Evolutionary conservation across 2,329 filamentous ascomycete genomes (phyloP).

Genomic region (Alternaria alternata): DNA sequence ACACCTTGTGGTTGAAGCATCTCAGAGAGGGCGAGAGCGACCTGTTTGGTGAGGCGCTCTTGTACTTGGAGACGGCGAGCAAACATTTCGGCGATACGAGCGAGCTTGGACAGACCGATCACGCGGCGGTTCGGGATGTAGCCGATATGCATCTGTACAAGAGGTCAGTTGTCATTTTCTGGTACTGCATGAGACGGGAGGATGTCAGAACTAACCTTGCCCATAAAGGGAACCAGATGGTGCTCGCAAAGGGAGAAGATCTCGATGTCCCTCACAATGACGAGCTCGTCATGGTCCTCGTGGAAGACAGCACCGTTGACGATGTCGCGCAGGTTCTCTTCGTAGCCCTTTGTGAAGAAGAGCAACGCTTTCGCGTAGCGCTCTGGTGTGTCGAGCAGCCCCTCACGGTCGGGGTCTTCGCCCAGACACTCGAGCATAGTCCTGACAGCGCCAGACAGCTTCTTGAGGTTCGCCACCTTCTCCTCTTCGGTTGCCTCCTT

Average conservation of each 20-base stretch:
- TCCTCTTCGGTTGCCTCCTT: constrained; percentile 67
- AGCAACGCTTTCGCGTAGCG: constrained; percentile 96
- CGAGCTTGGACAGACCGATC: constrained; percentile 93
- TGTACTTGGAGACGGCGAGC: constrained; percentile 92
- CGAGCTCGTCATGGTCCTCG: constrained; percentile 95
- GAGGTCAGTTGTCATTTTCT: constrained; percentile 14
- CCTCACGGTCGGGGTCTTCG: constrained; percentile 71
- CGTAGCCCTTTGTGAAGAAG: constrained; percentile 95
- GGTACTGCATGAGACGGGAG: not conserved
- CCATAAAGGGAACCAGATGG: constrained; percentile 94
- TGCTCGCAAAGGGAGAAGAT: constrained; percentile 96
- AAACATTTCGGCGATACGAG: constrained; percentile 97
- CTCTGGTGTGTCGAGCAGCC: constrained; percentile 73
- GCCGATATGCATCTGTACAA: constrained; percentile 89
- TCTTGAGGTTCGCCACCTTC: constrained; percentile 64
- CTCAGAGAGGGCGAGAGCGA: constrained; percentile 91
- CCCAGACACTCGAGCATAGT: constrained; percentile 73
- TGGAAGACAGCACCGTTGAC: constrained; percentile 95
- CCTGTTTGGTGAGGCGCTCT: constrained; percentile 94
- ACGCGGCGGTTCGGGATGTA: constrained; percentile 94
- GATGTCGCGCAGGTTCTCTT: constrained; percentile 90
- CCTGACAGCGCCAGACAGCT: constrained; percentile 68
- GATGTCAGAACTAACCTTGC: constrained; percentile 70
- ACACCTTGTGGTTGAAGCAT: constrained; percentile 93
- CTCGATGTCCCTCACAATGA: constrained; percentile 98